Percentiles rank a stretch among this genome's conserved stretches.
These are phyloP conservation scores for Aspergillus arachidicola DNA, from an alignment of 2,329 filamentous ascomycete genomes.

Conservation along the genomic window DNA sequence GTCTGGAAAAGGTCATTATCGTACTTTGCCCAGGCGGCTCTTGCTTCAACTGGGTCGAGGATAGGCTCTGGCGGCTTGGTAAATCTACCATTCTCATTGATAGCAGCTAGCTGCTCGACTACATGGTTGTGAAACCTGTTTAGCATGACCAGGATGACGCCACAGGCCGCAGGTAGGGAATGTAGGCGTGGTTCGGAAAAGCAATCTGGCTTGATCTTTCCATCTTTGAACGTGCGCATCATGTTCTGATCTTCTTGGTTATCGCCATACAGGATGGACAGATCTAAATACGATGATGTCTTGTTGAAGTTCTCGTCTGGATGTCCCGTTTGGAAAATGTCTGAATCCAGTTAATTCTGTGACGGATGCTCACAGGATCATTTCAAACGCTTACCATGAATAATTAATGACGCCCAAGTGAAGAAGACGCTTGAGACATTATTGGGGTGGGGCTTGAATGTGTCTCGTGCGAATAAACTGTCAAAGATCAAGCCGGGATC, in stretches of 20 bases:
- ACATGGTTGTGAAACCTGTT: slow-evolving; percentile 80
- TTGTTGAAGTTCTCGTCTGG: slow-evolving; percentile 56
- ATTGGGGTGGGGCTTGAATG: slow-evolving; percentile 62
- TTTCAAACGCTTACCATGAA: slow-evolving; percentile 58
- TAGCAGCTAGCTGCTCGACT: slow-evolving; percentile 74
- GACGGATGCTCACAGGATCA: not conserved
- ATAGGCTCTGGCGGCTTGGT: slow-evolving; percentile 56
- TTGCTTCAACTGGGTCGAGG: slow-evolving; percentile 53
- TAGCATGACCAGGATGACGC: slow-evolving; percentile 74
- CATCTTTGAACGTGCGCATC: slow-evolving; percentile 67
- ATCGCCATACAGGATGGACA: slow-evolving; percentile 72
- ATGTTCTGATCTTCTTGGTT: slow-evolving; percentile 51
- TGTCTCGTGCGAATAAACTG: slow-evolving; percentile 44
- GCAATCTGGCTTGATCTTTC: slow-evolving; percentile 70
- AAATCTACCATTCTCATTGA: slow-evolving; percentile 84
- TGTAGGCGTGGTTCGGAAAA: slow-evolving; percentile 72
- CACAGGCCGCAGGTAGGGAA: slow-evolving; percentile 72
- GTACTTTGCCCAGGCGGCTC: slow-evolving; percentile 64
- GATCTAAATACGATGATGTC: slow-evolving; percentile 72
- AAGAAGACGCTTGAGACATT: slow-evolving; percentile 72
- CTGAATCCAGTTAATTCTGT: slow-evolving; percentile 31
- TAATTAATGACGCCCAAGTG: slow-evolving; percentile 75
- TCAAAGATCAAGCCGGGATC: slow-evolving; percentile 61
- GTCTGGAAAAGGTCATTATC: slow-evolving; percentile 82
- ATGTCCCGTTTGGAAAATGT: slow-evolving; percentile 72